phyloP scores from a whole-genome alignment of 805 yeast genomes.

The Candida sanyiensis region DNA sequence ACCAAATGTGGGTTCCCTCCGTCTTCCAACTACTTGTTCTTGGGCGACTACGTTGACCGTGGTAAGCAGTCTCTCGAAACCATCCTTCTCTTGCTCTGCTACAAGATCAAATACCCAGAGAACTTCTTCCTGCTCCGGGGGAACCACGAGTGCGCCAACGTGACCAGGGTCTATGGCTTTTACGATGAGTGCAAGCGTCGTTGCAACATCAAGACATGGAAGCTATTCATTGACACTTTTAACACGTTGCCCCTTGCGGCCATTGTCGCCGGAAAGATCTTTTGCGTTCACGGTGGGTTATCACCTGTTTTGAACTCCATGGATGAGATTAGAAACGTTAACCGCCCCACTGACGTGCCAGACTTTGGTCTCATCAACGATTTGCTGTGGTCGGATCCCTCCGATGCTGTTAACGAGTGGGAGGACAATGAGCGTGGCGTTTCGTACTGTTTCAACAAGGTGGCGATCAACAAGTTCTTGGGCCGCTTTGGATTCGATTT shows the following conservation, averaged over 20 bases:
- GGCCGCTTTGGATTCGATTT: conserved; percentile 97
- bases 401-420: conserved; percentile 97
- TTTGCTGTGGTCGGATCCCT: conserved; percentile 97
- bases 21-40: conserved; percentile 90
- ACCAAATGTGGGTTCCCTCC: conserved; percentile 99
- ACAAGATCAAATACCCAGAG: conserved; percentile 97
- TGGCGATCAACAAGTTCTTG: conserved; percentile 90
- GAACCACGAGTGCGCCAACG: conserved; percentile 97
- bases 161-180: conserved; percentile 95
- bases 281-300: conserved; percentile 98
- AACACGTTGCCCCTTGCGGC: conserved; percentile 98
- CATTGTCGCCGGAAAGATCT: conserved; percentile 94
- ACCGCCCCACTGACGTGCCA: conserved; percentile 99
- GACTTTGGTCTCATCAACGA: conserved; percentile 96
- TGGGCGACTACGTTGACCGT: conserved; percentile 98
- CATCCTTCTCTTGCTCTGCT: conserved; percentile 86
- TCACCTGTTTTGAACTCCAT: conserved; percentile 95
- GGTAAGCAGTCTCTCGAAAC: conserved; percentile 97
- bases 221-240: conserved; percentile 96
- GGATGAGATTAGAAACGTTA: conserved; percentile 98
- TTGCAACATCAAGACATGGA: conserved; percentile 97
- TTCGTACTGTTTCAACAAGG: conserved; percentile 97
- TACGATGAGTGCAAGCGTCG: conserved; percentile 98
- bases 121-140: conserved; percentile 95
- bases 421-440: conserved; percentile 98